Evolutionary conservation across 2,329 filamentous ascomycete genomes (phyloP).

Genomic region (Sporothrix phasma): DNA sequence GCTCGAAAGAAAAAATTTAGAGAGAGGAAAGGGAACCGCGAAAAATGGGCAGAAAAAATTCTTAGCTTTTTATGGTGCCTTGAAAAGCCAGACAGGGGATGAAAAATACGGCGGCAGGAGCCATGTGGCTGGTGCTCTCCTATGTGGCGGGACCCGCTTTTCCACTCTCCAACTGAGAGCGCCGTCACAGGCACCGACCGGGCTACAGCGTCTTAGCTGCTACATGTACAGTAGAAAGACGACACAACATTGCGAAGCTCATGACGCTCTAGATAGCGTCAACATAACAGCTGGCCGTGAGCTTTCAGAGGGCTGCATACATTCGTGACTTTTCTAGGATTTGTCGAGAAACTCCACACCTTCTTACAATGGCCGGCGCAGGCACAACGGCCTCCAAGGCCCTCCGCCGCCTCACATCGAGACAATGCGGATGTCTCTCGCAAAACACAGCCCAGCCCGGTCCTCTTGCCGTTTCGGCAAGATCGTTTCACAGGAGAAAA

Average conservation of each 20-base stretch:
- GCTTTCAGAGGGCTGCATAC: no score
- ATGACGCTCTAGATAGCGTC: not conserved
- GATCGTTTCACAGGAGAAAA: not conserved
- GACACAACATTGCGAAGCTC: not conserved
- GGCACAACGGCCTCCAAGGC: not conserved
- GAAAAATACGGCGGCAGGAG: no score
- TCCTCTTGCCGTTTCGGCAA: no score
- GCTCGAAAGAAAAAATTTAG: constrained; percentile 6
- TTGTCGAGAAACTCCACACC: no score
- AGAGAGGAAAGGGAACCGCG: not conserved
- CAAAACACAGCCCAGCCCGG: not conserved
- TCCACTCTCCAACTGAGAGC: not conserved
- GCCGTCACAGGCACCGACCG: not conserved
- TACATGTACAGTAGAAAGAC: not conserved
- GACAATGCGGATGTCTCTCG: not conserved
- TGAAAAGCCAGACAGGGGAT: no score
- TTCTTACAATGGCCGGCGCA: not conserved
- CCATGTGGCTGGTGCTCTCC: not conserved
- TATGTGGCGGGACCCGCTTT: constrained; percentile 3
- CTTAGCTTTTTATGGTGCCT: constrained; percentile 1
- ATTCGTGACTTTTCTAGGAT: no score
- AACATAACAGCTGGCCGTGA: not conserved
- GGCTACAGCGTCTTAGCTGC: not conserved
- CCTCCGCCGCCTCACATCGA: not conserved
- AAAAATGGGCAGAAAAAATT: constrained; percentile 6